Percentiles rank a stretch among this genome's conserved stretches.
Evolutionary conservation across 2,329 filamentous ascomycete genomes (phyloP).

Genomic region (Colletotrichum lupini): DNA sequence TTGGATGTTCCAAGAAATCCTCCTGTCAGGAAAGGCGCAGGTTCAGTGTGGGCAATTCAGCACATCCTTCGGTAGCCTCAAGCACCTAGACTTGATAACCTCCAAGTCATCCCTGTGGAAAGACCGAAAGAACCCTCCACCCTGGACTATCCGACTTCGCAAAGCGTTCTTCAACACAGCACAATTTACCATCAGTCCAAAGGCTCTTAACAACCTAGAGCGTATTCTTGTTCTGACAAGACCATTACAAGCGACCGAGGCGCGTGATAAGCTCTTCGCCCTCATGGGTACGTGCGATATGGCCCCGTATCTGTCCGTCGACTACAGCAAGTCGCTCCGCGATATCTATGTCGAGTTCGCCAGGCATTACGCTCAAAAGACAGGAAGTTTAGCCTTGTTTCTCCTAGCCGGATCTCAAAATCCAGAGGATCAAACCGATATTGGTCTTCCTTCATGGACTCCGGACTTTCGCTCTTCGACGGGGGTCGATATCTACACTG

Average conservation of each 20-base stretch:
- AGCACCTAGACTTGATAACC: background rate
- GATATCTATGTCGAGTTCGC: background rate
- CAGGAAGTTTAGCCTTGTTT: background rate
- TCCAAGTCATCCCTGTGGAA: background rate
- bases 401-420: background rate
- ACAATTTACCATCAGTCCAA: background rate
- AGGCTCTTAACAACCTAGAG: background rate
- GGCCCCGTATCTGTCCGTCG: background rate
- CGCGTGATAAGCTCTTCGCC: background rate
- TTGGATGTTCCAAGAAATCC: conserved; percentile 17
- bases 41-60: background rate
- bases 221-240: background rate
- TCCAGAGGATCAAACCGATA: background rate
- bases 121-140: background rate
- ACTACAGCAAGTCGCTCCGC: background rate
- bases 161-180: background rate
- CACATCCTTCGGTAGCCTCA: background rate
- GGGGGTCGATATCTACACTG: background rate
- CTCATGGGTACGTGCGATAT: background rate
- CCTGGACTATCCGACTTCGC: background rate
- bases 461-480: background rate
- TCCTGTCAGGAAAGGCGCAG: background rate
- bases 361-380: background rate
- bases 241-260: background rate
- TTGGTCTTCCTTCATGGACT: background rate